Base-by-base conservation (phyloP, 2,329 filamentous ascomycete species). In the Ceratocystis cacaofunesta region DNA sequence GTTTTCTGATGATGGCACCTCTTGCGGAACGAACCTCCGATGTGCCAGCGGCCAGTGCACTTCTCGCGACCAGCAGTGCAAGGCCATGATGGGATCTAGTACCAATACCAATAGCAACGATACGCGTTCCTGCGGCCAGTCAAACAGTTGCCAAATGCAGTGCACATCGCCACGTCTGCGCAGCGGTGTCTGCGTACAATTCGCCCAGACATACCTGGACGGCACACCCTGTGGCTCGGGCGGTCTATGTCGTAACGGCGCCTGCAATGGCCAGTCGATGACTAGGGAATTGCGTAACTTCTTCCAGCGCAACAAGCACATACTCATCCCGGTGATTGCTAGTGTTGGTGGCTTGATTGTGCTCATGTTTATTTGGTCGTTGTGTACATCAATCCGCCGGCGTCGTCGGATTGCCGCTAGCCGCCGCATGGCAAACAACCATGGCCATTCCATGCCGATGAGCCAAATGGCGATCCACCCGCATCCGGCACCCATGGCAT, bases 41-140 rank as follows among this genome's bases (percentile, higher is more conserved):
- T 99, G 94, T 73, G 90, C 94, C 36, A 92, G 88, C 58, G 94
- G 94, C 12, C 92, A 97, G 75, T 99, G 94, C 75, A 99, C 94
- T 2, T 94, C 88, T 64, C 86, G 94, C 69, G 85, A 96, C 74
- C 81, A 86, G 72, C 94, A 99, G 76, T 99, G 94, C 78, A 86
- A 87, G 74, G 87, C 85, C 10, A 80, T 95, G 61, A 88, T 96
- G 80, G 91, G 90, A 44, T 84, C 82, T 32, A 82, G 88, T 68
- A 87, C 86, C 0, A 80, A 83, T 66, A 81, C 80, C 72, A 91
- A 90, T 75, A 83, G 81, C 73, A 92, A 91, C 76, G 83, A 90
- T 71, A 95, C 90, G 1, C 85, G 84, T 70, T 87, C 92, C 8
- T 99, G 94, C 75, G 65, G 65, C 46, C 80, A 81, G 44, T 70